phyloP scores from a whole-genome alignment of 1,284 basidiomycete genomes.

The Rhodotorula sp. region DNA sequence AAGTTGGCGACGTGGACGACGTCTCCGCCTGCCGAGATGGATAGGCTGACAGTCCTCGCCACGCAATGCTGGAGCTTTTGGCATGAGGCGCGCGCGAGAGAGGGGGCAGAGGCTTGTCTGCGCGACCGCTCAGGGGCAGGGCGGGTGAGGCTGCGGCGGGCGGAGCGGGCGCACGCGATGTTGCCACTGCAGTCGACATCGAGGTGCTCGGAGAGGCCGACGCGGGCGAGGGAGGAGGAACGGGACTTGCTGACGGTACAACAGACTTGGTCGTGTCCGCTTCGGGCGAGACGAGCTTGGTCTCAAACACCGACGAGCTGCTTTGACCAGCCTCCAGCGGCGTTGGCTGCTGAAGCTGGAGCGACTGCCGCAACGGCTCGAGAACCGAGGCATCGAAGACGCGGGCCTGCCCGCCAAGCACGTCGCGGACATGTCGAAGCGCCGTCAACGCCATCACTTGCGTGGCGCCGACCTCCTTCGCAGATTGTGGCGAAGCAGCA shows the following conservation, averaged over 20 bases:
- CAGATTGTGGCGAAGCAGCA: too few relatives aligned
- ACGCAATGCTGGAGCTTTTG: too few relatives aligned
- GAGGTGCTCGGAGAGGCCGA: background rate
- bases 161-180: background rate
- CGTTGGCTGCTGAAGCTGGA: background rate
- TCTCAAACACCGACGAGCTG: background rate
- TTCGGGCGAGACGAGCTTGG: background rate
- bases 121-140: too few relatives aligned
- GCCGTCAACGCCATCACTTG: conserved; percentile 33
- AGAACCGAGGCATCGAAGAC: conserved; percentile 32
- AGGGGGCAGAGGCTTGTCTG: too few relatives aligned
- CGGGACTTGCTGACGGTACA: background rate
- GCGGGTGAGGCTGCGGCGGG: background rate
- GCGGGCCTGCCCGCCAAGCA: conserved; percentile 23
- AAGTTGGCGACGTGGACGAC: background rate
- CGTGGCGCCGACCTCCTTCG: background rate
- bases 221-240: background rate
- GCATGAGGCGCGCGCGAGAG: too few relatives aligned
- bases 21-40: too few relatives aligned
- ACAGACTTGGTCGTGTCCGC: background rate
- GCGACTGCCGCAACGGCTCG: conserved; percentile 9
- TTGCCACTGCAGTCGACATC: background rate
- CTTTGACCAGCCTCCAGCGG: too few relatives aligned
- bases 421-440: conserved; percentile 40
- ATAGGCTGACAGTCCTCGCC: too few relatives aligned